These are phyloP conservation scores for Fusarium circinatum DNA, from an alignment of 2,329 filamentous ascomycete genomes.

Conservation along the genomic window DNA sequence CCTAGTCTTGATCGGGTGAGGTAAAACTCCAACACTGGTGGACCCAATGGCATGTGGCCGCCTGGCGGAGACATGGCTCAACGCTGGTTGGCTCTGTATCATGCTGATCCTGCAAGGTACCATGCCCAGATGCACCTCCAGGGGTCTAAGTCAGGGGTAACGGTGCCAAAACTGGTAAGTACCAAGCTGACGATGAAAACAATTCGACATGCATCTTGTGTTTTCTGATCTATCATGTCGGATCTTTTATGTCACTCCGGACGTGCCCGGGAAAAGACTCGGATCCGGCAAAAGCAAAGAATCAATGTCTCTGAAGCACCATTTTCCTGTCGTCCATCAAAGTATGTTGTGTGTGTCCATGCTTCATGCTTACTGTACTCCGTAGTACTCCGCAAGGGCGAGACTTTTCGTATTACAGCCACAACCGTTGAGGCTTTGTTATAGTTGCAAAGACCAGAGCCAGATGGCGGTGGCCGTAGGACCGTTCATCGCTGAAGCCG, in stretches of 20 bases:
- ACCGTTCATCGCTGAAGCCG: conserved; percentile 4
- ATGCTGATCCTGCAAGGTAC: conserved; percentile 43
- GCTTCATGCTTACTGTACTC: not conserved
- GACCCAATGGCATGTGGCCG: conserved; percentile 37
- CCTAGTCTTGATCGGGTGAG: conserved; percentile 38
- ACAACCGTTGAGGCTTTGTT: conserved; percentile 33
- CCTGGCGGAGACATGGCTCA: conserved; percentile 23
- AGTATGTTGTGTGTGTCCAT: not conserved
- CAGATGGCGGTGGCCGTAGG: not conserved
- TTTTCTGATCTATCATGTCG: conserved; percentile 10
- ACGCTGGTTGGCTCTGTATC: conserved; percentile 34
- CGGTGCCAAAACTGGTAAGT: conserved; percentile 21
- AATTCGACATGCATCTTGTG: not conserved
- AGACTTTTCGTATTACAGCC: conserved; percentile 25
- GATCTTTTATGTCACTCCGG: conserved; percentile 18
- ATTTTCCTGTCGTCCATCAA: not conserved
- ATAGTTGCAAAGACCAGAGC: conserved; percentile 3
- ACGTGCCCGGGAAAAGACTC: conserved; percentile 8
- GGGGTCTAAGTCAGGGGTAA: conserved; percentile 41
- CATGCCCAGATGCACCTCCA: conserved; percentile 22
- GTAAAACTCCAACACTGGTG: conserved; percentile 39
- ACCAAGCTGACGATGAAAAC: conserved; percentile 15
- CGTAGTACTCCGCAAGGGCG: conserved; percentile 3
- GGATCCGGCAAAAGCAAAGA: conserved; percentile 24
- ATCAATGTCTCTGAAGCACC: conserved; percentile 1